These are phyloP conservation scores for Hippophae gyantsensis DNA, from an alignment of 306 rosid genomes.

Conservation along the genomic window DNA sequence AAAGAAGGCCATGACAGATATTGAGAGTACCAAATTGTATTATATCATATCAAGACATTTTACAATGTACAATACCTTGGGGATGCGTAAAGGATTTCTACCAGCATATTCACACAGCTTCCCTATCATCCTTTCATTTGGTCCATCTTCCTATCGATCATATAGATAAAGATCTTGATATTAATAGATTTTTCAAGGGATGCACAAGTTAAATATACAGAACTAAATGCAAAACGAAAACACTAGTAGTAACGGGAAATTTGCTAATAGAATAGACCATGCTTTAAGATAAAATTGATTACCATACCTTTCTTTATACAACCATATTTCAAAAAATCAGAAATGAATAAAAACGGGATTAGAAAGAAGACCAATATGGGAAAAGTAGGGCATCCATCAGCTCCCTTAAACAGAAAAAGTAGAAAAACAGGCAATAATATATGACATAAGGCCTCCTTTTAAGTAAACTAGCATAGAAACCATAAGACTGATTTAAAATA, in stretches of 20 bases:
- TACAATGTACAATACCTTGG: slow-evolving; percentile 43
- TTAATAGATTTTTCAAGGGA: not conserved
- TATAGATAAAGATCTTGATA: slow-evolving; percentile 7
- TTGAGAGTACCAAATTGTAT: not conserved
- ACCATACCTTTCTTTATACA: too few species aligned
- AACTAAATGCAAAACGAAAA: slow-evolving; percentile 5
- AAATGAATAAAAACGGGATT: not conserved
- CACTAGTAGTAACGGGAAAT: not conserved
- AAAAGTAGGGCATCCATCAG: too few species aligned
- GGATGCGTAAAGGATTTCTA: slow-evolving; percentile 89
- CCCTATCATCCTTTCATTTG: slow-evolving; percentile 84
- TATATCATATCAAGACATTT: not conserved
- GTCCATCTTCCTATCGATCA: slow-evolving; percentile 68
- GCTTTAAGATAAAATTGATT: not conserved
- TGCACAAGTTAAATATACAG: not conserved
- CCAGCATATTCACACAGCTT: slow-evolving; percentile 84
- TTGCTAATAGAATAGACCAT: not conserved
- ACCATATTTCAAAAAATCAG: not conserved
- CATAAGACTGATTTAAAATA: too few species aligned
- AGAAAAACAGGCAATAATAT: too few species aligned
- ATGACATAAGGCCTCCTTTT: too few species aligned
- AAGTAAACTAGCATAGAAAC: too few species aligned
- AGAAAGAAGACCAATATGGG: too few species aligned
- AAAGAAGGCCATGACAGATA: not conserved
- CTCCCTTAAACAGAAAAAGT: too few species aligned